Percentiles rank a stretch among this genome's conserved stretches.
phyloP scores from a whole-genome alignment of 2,329 filamentous ascomycete genomes.

The Didymella pinodella region DNA sequence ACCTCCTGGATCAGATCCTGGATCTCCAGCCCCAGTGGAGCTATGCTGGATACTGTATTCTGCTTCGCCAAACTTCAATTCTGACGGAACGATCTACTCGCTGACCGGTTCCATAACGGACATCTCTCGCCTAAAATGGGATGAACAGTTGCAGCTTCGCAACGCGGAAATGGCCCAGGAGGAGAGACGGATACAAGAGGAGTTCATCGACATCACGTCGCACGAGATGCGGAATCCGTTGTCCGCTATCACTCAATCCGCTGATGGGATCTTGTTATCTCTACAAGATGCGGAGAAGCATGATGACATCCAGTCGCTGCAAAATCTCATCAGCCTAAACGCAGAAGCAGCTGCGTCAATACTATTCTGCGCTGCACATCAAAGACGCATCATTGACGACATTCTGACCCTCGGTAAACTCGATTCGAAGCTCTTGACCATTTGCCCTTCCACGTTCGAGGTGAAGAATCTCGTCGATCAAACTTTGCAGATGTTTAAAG shows the following conservation, averaged over 20 bases:
- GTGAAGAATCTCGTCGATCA: slow-evolving; percentile 27
- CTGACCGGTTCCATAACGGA: slow-evolving; percentile 44
- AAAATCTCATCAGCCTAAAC: slow-evolving; percentile 19
- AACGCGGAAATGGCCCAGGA: slow-evolving; percentile 22
- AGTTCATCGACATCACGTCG: slow-evolving; percentile 38
- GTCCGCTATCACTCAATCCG: slow-evolving; percentile 39
- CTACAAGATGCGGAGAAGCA: slow-evolving; percentile 23
- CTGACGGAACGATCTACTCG: not conserved
- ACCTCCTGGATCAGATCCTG: slow-evolving; percentile 5
- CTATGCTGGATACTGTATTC: slow-evolving; percentile 19
- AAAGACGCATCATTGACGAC: slow-evolving; percentile 41
- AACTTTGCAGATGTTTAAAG: slow-evolving; percentile 37
- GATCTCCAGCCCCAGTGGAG: not conserved
- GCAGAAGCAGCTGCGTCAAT: slow-evolving; percentile 37
- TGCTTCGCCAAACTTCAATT: slow-evolving; percentile 7
- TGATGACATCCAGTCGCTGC: slow-evolving; percentile 22
- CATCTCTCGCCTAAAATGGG: slow-evolving; percentile 47
- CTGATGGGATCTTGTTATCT: slow-evolving; percentile 28
- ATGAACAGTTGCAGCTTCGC: slow-evolving; percentile 35
- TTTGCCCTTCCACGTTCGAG: slow-evolving; percentile 26
- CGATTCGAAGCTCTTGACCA: slow-evolving; percentile 32
- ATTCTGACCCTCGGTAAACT: slow-evolving; percentile 32
- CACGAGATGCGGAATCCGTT: slow-evolving; percentile 44
- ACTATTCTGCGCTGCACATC: slow-evolving; percentile 38
- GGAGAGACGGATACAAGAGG: slow-evolving; percentile 30